phyloP scores from a whole-genome alignment of 2,329 filamentous ascomycete species.

The Sphaerulina vaccinii region DNA sequence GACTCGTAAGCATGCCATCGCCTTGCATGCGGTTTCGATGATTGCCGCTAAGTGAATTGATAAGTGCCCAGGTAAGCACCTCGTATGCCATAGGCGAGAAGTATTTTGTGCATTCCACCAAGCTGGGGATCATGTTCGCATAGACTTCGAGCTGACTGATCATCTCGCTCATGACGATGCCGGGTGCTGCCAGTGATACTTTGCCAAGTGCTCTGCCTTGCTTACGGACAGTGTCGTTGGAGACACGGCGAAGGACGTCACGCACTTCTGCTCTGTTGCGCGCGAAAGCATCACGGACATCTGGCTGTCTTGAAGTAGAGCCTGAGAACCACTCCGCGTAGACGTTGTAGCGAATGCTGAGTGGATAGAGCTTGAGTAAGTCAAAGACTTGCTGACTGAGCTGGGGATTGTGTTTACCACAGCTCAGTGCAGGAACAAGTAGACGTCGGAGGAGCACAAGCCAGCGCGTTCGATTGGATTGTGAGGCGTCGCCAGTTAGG shows the following conservation, averaged over 20 bases:
- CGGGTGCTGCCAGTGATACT: constrained; percentile 85
- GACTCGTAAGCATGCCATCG: constrained; percentile 74
- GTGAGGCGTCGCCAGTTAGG: constrained; percentile 66
- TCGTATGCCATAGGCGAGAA: constrained; percentile 93
- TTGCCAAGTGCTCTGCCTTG: constrained; percentile 90
- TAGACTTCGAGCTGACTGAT: constrained; percentile 91
- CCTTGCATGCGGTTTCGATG: constrained; percentile 60
- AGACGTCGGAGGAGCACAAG: constrained; percentile 77
- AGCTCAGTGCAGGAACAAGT: constrained; percentile 82
- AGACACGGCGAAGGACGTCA: constrained; percentile 83
- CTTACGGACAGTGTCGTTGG: constrained; percentile 77
- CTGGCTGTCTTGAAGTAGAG: constrained; percentile 67
- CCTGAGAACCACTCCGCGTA: constrained; percentile 93
- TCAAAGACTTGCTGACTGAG: constrained; percentile 84
- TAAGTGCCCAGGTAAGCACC: constrained; percentile 85
- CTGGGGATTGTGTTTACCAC: constrained; percentile 80
- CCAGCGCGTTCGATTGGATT: constrained; percentile 75
- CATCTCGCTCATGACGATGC: constrained; percentile 84
- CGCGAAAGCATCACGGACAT: constrained; percentile 76
- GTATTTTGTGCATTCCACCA: constrained; percentile 91
- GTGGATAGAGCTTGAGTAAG: constrained; percentile 75
- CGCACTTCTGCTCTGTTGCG: constrained; percentile 75
- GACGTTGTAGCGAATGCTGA: constrained; percentile 75
- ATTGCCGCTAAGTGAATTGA: constrained; percentile 65
- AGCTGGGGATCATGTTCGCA: constrained; percentile 88